Conservation (phyloP, 73 alveolate genomes). For the Stentor coeruleus region DNA sequence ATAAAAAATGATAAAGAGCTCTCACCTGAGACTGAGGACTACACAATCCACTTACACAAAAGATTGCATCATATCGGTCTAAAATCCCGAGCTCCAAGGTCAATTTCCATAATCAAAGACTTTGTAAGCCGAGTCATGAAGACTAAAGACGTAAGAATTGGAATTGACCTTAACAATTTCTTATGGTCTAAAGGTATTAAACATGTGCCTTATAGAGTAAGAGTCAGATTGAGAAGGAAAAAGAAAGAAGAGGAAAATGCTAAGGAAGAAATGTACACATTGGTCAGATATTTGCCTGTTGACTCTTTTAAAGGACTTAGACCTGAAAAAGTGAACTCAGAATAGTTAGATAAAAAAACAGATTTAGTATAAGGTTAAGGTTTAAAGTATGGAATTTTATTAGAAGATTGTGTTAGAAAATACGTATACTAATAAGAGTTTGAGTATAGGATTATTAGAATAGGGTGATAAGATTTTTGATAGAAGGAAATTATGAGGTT, state of each 20-base stretch:
- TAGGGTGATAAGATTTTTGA: too few relatives aligned
- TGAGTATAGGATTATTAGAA: too few relatives aligned
- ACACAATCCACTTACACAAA: slow-evolving; percentile 86
- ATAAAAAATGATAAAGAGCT: slow-evolving; percentile 36
- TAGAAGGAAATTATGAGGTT: too few relatives aligned
- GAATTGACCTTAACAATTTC: slow-evolving; percentile 84
- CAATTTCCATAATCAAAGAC: slow-evolving; percentile 79
- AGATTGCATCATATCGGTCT: slow-evolving; percentile 81
- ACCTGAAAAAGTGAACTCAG: slow-evolving; percentile 78
- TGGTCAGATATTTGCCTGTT: slow-evolving; percentile 89
- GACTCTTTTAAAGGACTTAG: slow-evolving; percentile 74
- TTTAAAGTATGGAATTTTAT: too few relatives aligned
- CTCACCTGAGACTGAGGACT: slow-evolving; percentile 78
- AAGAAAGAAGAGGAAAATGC: slow-evolving; percentile 93
- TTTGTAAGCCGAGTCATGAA: slow-evolving; percentile 82
- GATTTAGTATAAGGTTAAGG: too few relatives aligned
- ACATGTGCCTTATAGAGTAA: slow-evolving; percentile 91
- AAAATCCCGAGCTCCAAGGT: slow-evolving; percentile 94
- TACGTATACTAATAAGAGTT: too few relatives aligned
- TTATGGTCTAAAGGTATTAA: slow-evolving; percentile 93
- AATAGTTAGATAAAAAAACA: too few relatives aligned
- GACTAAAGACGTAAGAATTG: slow-evolving; percentile 93
- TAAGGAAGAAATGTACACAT: slow-evolving; percentile 78
- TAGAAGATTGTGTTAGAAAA: too few relatives aligned
- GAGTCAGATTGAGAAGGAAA: slow-evolving; percentile 81